These are phyloP conservation scores for Cystobasidium sp. DNA, from an alignment of 1,284 basidiomycete species.

Conservation along the genomic window DNA sequence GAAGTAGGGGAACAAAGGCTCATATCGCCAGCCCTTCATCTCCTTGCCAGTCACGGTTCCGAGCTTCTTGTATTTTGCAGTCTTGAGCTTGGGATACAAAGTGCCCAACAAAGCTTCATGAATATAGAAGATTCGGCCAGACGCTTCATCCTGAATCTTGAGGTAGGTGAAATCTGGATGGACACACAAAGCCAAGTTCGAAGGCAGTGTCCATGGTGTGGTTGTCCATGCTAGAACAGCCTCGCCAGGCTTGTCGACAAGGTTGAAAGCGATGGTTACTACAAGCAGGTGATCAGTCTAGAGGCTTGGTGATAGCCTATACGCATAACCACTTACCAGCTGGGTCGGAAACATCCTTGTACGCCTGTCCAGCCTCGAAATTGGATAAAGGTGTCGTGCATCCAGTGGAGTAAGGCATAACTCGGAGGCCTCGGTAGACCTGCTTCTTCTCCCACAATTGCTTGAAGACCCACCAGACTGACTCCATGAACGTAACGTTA, in stretches of 20 bases:
- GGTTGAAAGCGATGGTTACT: constrained; percentile 91
- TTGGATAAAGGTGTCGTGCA: constrained; percentile 96
- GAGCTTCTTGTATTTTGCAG: constrained; percentile 93
- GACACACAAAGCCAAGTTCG: constrained; percentile 92
- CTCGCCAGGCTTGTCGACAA: constrained; percentile 89
- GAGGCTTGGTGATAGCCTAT: constrained; percentile 50
- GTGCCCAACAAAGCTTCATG: constrained; percentile 85
- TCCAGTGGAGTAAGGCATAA: constrained; percentile 99
- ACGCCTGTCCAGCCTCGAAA: constrained; percentile 93
- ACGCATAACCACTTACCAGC: constrained; percentile 63
- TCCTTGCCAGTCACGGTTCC: constrained; percentile 70
- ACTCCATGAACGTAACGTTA: constrained; percentile 93
- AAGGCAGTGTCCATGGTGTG: constrained; percentile 97
- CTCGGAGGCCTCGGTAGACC: constrained; percentile 90
- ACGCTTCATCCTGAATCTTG: constrained; percentile 93
- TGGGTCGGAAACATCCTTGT: constrained; percentile 93
- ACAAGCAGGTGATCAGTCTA: not conserved
- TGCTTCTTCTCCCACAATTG: constrained; percentile 89
- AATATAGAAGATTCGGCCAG: constrained; percentile 87
- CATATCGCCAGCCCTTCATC: constrained; percentile 94
- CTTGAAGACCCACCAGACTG: constrained; percentile 99
- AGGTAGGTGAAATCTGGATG: constrained; percentile 95
- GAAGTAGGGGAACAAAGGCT: constrained; percentile 96
- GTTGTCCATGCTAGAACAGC: constrained; percentile 97
- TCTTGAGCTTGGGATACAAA: constrained; percentile 96